Base-by-base conservation (phyloP, 1,284 basidiomycete species). In the Fomitopsis pinicola region DNA sequence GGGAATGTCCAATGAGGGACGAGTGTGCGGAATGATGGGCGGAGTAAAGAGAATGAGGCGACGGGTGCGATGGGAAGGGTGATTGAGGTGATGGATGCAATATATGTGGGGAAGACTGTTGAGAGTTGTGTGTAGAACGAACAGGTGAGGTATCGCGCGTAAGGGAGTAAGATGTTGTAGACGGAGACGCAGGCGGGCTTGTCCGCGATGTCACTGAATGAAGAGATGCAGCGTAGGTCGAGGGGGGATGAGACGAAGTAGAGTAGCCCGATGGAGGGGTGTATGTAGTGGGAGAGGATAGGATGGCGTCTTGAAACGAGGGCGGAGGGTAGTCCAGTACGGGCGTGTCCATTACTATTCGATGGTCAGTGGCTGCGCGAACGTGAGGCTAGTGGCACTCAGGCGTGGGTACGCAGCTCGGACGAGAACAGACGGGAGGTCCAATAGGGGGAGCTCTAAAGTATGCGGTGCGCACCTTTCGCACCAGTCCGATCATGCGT, bases 311-410 rank as follows among this genome's bases (percentile, higher is more conserved):
- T 59, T 79, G 79, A 68, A 85, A 86, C 1, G 82, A 79, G 42
- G 84, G 84, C 14, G 84, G 84, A 8, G 84, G 84, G 62, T 84
- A 83, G 68, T 84, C 78, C 22, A 83, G 83, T 59, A 84, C 74
- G 3, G 68, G 62, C n/a, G 68, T 67, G 60, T 69, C 73, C 68
- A 62, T 40, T 5, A 58, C 60, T 57, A 9, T 28, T 2, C 2
- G 10, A 40, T 19, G 35, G 57, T 46, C 42, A 35, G 28, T 0
- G 9, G 7, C 40, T 42, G 40, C 40, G 17, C 3, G 4, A 9
- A n/a, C 40, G 17, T 42, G 17, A 14, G n/a, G n/a, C n/a, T n/a
- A n/a, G n/a, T n/a, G n/a, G n/a, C n/a, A n/a, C n/a, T n/a, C n/a
- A n/a, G n/a, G n/a, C n/a, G n/a, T n/a, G n/a, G n/a, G n/a, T n/a